Evolutionary conservation across 2,329 filamentous ascomycete species (phyloP).

Genomic region (Tothia fuscella): DNA sequence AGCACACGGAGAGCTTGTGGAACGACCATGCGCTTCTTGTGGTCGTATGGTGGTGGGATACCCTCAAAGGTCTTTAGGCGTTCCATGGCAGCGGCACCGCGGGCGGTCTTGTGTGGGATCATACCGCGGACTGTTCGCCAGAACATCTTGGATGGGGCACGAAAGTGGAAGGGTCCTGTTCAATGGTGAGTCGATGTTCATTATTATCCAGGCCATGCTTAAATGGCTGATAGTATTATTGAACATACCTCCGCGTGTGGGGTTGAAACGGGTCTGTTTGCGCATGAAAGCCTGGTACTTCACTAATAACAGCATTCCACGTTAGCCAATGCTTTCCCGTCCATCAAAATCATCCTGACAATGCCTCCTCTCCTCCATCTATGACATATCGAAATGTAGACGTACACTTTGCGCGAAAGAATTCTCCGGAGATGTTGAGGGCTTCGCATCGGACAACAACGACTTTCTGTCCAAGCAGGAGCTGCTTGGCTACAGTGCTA

Average conservation of each 20-base stretch:
- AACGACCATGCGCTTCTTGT: slow-evolving; percentile 99
- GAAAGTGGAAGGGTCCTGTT: slow-evolving; percentile 98
- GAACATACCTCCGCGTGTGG: slow-evolving; percentile 83
- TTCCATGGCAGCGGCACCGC: slow-evolving; percentile 91
- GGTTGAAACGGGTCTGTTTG: slow-evolving; percentile 99
- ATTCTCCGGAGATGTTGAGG: slow-evolving; percentile 99
- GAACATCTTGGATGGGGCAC: slow-evolving; percentile 97
- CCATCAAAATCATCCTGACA: no score
- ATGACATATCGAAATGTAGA: no score
- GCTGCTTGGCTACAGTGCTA: slow-evolving; percentile 96
- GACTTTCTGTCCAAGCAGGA: slow-evolving; percentile 98
- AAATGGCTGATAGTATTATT: slow-evolving; percentile 6
- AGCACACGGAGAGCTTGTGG: slow-evolving; percentile 95
- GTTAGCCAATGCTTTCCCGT: slow-evolving; percentile 35
- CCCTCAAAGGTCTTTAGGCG: slow-evolving; percentile 99
- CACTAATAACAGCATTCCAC: slow-evolving; percentile 53
- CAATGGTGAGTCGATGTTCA: slow-evolving; percentile 20
- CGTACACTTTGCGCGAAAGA: slow-evolving; percentile 99
- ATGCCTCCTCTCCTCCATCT: no score
- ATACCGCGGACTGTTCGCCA: slow-evolving; percentile 99
- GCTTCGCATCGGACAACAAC: slow-evolving; percentile 97
- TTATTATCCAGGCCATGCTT: slow-evolving; percentile 9
- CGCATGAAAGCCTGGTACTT: slow-evolving; percentile 99
- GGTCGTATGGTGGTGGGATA: slow-evolving; percentile 97
- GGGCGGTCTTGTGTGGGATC: slow-evolving; percentile 99